Conservation (phyloP, 2,329 filamentous ascomycete species). For the Cladophialophora chaetospira region DNA sequence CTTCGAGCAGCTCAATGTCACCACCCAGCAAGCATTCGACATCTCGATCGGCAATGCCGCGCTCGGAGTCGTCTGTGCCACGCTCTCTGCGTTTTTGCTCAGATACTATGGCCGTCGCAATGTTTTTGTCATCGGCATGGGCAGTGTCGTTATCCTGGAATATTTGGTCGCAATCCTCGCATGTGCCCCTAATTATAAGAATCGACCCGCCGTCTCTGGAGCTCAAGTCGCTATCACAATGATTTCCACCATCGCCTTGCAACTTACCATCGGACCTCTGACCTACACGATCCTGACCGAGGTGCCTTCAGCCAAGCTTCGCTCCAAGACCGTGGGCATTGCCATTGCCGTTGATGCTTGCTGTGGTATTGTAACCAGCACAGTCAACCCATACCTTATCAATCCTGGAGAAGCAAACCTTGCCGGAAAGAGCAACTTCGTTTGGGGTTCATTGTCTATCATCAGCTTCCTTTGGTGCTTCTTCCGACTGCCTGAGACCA, state of each 20-base stretch:
- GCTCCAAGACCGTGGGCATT: conserved; percentile 1
- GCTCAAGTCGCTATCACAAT: conserved; percentile 1
- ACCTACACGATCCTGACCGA: conserved; percentile 4
- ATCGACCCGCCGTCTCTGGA: not conserved
- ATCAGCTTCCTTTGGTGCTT: conserved; percentile 2
- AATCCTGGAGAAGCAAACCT: not conserved
- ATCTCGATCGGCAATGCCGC: not conserved
- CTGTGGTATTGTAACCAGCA: not conserved
- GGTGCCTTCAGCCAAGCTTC: conserved; percentile 1
- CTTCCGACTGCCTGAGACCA: conserved; percentile 4
- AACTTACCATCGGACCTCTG: not conserved
- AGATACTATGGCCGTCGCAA: conserved; percentile 2
- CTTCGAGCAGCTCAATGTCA: conserved; percentile 3
- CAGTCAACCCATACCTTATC: not conserved
- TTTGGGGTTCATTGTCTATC: not conserved
- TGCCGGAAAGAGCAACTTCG: not conserved
- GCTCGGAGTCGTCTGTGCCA: not conserved
- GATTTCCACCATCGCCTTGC: not conserved
- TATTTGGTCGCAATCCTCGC: conserved; percentile 6
- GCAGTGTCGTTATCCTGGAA: conserved; percentile 1
- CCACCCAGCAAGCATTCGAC: conserved; percentile 1
- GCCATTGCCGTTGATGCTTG: conserved; percentile 2
- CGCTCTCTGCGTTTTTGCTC: not conserved
- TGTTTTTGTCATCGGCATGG: conserved; percentile 1
- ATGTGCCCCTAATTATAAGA: not conserved